phyloP scores from a whole-genome alignment of 441 rosid genomes.

The Breynia disticha region DNA sequence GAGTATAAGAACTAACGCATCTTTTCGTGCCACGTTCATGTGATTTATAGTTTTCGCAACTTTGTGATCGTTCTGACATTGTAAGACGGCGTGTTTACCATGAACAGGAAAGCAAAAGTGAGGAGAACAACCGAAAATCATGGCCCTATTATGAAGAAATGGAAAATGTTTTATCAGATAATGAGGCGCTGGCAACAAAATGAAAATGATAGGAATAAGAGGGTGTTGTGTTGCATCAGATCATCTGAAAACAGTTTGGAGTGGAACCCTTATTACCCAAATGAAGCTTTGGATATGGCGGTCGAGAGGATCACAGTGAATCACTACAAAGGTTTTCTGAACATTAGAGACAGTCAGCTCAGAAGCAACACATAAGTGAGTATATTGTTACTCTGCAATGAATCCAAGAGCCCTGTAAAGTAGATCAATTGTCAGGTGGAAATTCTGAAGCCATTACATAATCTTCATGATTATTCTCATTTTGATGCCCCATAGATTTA shows the following conservation, averaged over 20 bases:
- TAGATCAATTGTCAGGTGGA: too few species aligned
- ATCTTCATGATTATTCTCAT: too few species aligned
- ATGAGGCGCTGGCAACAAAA: slow-evolving; percentile 29
- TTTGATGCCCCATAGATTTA: too few species aligned
- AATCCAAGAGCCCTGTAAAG: too few species aligned
- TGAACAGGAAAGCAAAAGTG: slow-evolving; percentile 54
- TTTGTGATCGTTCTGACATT: background rate
- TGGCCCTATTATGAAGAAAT: slow-evolving; percentile 82
- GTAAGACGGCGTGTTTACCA: background rate
- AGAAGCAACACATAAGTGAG: too few species aligned
- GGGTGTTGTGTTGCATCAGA: background rate
- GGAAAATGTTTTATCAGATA: slow-evolving; percentile 44
- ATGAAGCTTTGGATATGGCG: too few species aligned
- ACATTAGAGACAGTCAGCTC: too few species aligned
- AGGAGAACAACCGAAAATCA: slow-evolving; percentile 22
- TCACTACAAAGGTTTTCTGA: too few species aligned
- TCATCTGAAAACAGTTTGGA: background rate
- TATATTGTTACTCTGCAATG: too few species aligned
- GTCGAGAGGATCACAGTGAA: too few species aligned
- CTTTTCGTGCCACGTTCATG: background rate
- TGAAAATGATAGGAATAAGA: slow-evolving; percentile 27
- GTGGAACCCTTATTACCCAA: background rate
- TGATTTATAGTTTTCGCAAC: background rate
- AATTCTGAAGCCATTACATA: too few species aligned
- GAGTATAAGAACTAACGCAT: too few species aligned